Base-by-base conservation (phyloP, 163 green algal species). In the Smithsoniella earleae region DNA sequence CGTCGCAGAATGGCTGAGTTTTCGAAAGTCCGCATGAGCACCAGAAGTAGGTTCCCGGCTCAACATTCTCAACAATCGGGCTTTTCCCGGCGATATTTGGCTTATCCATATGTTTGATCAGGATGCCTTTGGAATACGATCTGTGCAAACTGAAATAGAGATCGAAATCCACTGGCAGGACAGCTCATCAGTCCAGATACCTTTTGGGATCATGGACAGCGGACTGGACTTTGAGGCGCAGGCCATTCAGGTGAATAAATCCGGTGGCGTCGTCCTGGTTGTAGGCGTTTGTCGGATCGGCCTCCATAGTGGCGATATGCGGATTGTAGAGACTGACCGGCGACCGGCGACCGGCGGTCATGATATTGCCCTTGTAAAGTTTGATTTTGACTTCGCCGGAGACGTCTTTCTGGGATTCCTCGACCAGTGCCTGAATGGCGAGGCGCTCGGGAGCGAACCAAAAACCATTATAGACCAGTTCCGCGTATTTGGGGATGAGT, bases 381-480 rank as follows among this genome's bases (percentile, higher is more conserved):
- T 82, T 89, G 77, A 75, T 80, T 85, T 88, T 83, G 28, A 96
- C 90, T 31, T 86, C 89, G 72, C 92, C 92, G 30, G 82, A 92
- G 66, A 89, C 87, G 79, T 85, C 91, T 82, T 96, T 73, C 78
- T 97, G 90, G 27, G 91, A 95, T 76, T 88, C 81, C 79, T 97
- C 92, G 46, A 99, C 89, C 38, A 88, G 77, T 20, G 84, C 84
- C 86, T 99, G 92, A 79, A 98, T 80, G 49, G 92, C 91, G 74
- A 90, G 79, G 13, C 95, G 84, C 84, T 99, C 93, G 0, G 94
- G 95, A 46, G 82, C 90, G 86, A 97, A 99, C 95, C 95, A 99
- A 82, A 97, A 96, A 46, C 95, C 95, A 83, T 97, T 97, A 88
- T 99, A 99, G 20, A 99, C 81, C 33, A 98, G 85, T 89, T 97